Evolutionary conservation across 768 basidiomycete species (phyloP).

Genomic region (Collybia sordida): DNA sequence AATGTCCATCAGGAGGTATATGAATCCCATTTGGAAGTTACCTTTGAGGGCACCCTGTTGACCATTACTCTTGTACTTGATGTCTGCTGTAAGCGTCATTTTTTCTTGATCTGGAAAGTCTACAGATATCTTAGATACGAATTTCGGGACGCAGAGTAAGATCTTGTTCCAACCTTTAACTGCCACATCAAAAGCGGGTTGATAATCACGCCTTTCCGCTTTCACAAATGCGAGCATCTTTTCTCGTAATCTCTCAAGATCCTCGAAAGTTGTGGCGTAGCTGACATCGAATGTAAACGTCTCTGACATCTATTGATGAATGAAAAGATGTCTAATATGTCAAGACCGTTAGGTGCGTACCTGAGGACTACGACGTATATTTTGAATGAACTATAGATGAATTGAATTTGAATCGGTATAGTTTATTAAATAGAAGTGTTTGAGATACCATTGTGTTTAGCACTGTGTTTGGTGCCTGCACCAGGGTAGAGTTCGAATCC

Average conservation of each 20-base stretch:
- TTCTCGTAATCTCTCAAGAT: constrained; percentile 72
- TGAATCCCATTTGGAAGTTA: constrained; percentile 20
- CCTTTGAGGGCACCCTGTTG: constrained; percentile 77
- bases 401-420: too few relatives aligned
- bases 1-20: neutral
- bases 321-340: neutral
- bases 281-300: constrained; percentile 79
- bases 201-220: constrained; percentile 71
- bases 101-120: constrained; percentile 83
- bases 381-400: constrained; percentile 58
- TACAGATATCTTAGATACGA: constrained; percentile 14
- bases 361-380: constrained; percentile 71
- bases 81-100: constrained; percentile 74
- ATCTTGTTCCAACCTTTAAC: constrained; percentile 48
- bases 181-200: constrained; percentile 70
- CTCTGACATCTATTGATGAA: constrained; percentile 60
- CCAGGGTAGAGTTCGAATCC: constrained; percentile 54
- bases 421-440: neutral
- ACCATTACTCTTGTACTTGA: constrained; percentile 88
- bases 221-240: constrained; percentile 81
- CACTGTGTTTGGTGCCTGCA: constrained; percentile 72
- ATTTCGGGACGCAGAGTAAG: neutral
- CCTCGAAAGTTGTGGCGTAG: constrained; percentile 77
- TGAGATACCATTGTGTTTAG: constrained; percentile 52
- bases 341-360: constrained; percentile 25